Conservation (phyloP, 2,329 filamentous ascomycete species). For the Delphinella strobiligena region DNA sequence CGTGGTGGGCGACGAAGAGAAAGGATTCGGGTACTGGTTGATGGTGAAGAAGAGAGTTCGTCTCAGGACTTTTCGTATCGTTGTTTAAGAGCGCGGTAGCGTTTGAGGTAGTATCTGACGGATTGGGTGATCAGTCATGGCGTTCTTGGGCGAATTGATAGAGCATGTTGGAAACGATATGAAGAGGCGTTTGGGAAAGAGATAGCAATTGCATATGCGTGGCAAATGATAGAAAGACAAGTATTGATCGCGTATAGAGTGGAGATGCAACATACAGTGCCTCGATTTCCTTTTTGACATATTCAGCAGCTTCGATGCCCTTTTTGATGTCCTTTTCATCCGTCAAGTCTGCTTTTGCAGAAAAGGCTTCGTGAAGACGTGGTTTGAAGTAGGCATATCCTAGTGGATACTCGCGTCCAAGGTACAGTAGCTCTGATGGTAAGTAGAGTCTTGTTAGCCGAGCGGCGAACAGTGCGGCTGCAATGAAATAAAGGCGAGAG, state of each 20-base stretch:
- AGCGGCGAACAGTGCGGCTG: no score
- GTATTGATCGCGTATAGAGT: constrained; percentile 4
- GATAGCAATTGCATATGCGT: constrained; percentile 1
- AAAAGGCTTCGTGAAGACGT: constrained; percentile 75
- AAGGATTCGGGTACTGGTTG: neutral
- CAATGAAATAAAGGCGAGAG: no score
- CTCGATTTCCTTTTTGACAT: constrained; percentile 92
- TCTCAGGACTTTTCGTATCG: constrained; percentile 43
- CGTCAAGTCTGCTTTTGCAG: constrained; percentile 55
- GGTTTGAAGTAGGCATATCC: constrained; percentile 74
- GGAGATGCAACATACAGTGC: constrained; percentile 55
- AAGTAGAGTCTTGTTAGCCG: neutral
- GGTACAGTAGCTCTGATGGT: constrained; percentile 60
- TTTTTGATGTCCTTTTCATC: constrained; percentile 65
- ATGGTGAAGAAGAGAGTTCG: neutral
- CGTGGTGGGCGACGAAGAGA: constrained; percentile 50
- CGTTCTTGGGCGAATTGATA: no score
- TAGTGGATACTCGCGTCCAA: constrained; percentile 66
- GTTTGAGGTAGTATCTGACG: constrained; percentile 75
- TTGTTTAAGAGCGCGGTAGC: constrained; percentile 74
- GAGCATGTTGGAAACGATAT: neutral
- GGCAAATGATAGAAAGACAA: neutral
- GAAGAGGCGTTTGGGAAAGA: neutral
- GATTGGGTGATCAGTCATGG: constrained; percentile 6
- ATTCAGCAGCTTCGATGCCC: constrained; percentile 68